Evolutionary conservation across 106 monocot species (phyloP), one percentile per base, ranked within the genome.

Genomic region (Ottelia alismoides): DNA sequence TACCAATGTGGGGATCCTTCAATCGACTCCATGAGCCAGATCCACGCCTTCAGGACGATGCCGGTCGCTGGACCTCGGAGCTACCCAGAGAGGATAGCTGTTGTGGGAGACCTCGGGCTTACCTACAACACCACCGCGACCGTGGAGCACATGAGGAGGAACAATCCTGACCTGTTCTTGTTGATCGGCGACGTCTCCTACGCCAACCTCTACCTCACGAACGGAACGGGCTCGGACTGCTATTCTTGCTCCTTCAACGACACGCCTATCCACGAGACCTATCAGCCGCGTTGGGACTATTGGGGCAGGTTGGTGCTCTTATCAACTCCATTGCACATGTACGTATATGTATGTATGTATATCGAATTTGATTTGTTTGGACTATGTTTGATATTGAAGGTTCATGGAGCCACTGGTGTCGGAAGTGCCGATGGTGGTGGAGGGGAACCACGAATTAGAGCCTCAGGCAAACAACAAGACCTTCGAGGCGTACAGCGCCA

Each of bases 361-460:
- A n/a, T n/a, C n/a, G n/a, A n/a, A n/a, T n/a, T n/a, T n/a, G n/a
- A n/a, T n/a, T n/a, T n/a, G n/a, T n/a, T n/a, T 5, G 40, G 16
- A 7, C 40, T 43, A 7, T 43, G 40, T 43, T 43, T 43, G n/a
- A n/a, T 43, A n/a, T n/a, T 44, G 51, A 20, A 81, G 93, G 64
- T 93, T 93, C 62, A 81, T 93, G 87, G 83, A 93, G 30, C 80
- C 74, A 1, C 50, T 93, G 43, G 84, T 73, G 44, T 87, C 92
- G 28, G 80, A 58, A 57, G 63, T 93, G 25, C 92, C 92, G 22
- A 78, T 88, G 87, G 83, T 93, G 51, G 77, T 93, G 3, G 93
- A 93, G 65, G 93, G 93, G 2, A 93, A 93, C 59, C 93, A 93
- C 47, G 89, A 89, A 51, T 84, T 83, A 22, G 89, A 89, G 47